Base-by-base conservation (phyloP, 2,329 filamentous ascomycete genomes). In the Fusarium multiceps region DNA sequence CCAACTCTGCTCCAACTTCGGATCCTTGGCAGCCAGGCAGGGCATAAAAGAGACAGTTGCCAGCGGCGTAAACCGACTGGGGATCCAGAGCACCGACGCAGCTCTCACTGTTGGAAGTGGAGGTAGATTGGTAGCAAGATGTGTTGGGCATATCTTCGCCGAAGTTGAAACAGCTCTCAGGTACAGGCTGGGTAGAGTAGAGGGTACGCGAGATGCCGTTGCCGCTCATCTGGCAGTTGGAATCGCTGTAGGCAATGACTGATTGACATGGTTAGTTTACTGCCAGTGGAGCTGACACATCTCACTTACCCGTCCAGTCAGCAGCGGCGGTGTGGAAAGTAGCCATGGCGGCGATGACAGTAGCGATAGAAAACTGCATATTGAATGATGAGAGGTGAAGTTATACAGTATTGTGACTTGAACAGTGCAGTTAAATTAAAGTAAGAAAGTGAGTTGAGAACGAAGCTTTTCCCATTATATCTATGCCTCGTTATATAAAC, bases 371-470 rank as follows among this genome's bases (percentile, higher is more conserved):
- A 6, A 37, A 37, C 34, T 37, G 18, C 34, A 37, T n/a, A 4
- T n/a, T n/a, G 34, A 12, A 37, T 12, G 5, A 37, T 12, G 2
- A 12, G 18, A 37, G 10, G 18, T 37, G 34, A 37, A 37, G 18
- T n/a, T n/a, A 6, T 37, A 32, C 3, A 7, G 30, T 32, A 12
- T 37, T 37, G 34, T 37, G 5, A 37, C 1, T n/a, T n/a, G 18
- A 9, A 0, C 6, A 18, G 34, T n/a, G 34, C 11, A n/a, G 6
- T n/a, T n/a, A 1, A n/a, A 37, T 7, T 7, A 1, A 37, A n/a
- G 18, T 12, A 12, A 4, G 3, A n/a, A 1, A 18, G 32, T 37
- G 4, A 18, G 5, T 34, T 34, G 9, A 18, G 32, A 37, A n/a
- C 7, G 34, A 12, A n/a, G 34, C 6, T 2, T 37, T 37, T n/a